Conservation (phyloP, 768 basidiomycete genomes). For the Cystofilobasidium capitatum region DNA sequence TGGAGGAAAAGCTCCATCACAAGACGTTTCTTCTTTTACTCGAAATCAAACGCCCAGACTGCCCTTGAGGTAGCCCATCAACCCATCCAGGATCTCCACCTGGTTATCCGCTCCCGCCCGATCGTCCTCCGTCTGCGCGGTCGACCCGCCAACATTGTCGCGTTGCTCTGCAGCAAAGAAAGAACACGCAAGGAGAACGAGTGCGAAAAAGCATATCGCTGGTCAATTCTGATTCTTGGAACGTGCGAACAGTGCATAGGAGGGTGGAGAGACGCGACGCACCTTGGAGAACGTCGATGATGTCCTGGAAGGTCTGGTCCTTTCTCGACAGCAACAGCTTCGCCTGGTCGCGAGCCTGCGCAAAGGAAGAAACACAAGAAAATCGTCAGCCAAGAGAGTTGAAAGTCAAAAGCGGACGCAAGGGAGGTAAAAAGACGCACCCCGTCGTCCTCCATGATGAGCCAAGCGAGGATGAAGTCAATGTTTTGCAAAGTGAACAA, state of each 20-base stretch:
- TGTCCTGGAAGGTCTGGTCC: constrained; percentile 58
- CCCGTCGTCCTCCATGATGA: constrained; percentile 96
- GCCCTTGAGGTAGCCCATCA: constrained; percentile 32
- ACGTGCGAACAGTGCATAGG: neutral
- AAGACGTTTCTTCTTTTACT: too few species aligned
- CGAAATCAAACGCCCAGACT: neutral
- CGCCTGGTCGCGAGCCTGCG: constrained; percentile 66
- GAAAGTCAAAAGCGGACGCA: constrained; percentile 4
- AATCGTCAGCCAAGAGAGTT: neutral
- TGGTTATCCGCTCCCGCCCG: constrained; percentile 44
- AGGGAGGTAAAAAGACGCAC: constrained; percentile 46
- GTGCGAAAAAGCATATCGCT: neutral
- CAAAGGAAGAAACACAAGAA: constrained; percentile 1
- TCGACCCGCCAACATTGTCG: constrained; percentile 55
- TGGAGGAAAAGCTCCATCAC: too few species aligned
- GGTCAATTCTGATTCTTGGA: too few species aligned
- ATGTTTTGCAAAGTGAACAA: constrained; percentile 79
- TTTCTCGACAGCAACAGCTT: constrained; percentile 65
- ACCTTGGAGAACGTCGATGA: constrained; percentile 55
- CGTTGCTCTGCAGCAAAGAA: constrained; percentile 46
- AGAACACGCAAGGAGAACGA: neutral
- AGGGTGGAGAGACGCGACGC: neutral
- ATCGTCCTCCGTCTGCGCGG: constrained; percentile 33
- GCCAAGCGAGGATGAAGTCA: constrained; percentile 90
- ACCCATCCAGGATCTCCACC: constrained; percentile 35